Base-by-base conservation (phyloP, 1,284 basidiomycete species). In the Phylloporus gajari region DNA sequence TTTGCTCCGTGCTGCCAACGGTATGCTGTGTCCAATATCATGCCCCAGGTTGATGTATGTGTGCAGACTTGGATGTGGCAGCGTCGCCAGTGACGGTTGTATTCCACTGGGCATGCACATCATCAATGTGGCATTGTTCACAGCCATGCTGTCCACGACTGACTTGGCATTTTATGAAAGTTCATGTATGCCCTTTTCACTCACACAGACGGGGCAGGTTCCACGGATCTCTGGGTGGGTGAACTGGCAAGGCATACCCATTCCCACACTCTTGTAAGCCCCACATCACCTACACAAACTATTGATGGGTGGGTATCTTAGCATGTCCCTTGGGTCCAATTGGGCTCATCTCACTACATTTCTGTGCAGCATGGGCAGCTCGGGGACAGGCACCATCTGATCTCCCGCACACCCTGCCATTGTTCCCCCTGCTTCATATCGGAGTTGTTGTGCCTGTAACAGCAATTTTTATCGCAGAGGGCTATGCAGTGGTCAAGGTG, bases 81-180 rank as follows among this genome's bases (percentile, higher is more conserved):
- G 86, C 87, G 5, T 90, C 89, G 1, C 91, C 91, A 19, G 81
- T 91, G 71, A 91, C 90, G 12, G 88, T 91, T 15, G 86, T 91
- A 5, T 90, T 92, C 78, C 79, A 85, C 68, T 88, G 3, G 88
- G 92, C 9, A 86, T 86, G 5, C 88, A 90, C 70, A 83, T 89
- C 68, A 83, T 89, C 60, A 90, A 91, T 74, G 89, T 87, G 0
- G 88, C 90, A 21, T 83, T 95, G 48, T 86, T 95, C 70, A 90
- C 92, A 42, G 90, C 92, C 0, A 94, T 94, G 9, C 79, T 90
- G 60, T 89, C 87, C 35, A 88, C 90, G 27, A 88, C 86, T 5
- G 89, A 89, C 75, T 90, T 88, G 2, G 88, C 88, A 74, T 85
- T 93, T 65, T 94, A 92, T 80, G 91, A 90, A 5, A 88, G 91